Conservation (phyloP, 306 rosid species). For the Nissolia schottii region DNA sequence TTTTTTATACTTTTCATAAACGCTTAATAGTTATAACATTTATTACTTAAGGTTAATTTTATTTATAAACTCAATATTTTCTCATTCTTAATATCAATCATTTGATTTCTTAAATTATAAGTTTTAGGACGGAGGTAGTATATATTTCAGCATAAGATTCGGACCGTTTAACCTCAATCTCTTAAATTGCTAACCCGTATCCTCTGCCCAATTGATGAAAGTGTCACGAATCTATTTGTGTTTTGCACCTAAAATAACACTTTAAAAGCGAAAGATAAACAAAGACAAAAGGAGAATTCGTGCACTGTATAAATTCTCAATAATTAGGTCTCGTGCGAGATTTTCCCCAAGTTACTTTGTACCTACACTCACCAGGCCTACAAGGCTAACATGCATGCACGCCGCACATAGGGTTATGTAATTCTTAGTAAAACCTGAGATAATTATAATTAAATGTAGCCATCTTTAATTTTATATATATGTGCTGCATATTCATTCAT, state of each 20-base stretch:
- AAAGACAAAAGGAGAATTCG: not conserved
- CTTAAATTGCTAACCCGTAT: not conserved
- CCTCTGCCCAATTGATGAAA: not conserved
- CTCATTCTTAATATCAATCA: no score
- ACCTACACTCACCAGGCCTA: not conserved
- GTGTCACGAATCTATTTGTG: not conserved
- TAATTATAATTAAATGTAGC: not conserved
- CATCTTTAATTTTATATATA: not conserved
- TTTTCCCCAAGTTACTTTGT: not conserved
- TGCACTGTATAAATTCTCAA: slow-evolving; percentile 17
- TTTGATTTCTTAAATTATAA: no score
- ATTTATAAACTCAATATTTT: no score
- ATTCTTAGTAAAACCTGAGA: not conserved
- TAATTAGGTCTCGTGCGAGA: not conserved
- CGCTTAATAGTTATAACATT: no score
- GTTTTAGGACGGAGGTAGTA: no score
- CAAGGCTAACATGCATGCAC: not conserved
- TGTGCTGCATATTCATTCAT: not conserved
- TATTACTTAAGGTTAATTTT: no score
- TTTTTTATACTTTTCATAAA: no score
- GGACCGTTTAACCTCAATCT: not conserved
- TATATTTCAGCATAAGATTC: not conserved
- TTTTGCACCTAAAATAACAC: not conserved
- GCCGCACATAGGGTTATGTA: not conserved
- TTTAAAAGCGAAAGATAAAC: not conserved